Conservation (phyloP, 768 basidiomycete species). For the Naganishia friedmannii region DNA sequence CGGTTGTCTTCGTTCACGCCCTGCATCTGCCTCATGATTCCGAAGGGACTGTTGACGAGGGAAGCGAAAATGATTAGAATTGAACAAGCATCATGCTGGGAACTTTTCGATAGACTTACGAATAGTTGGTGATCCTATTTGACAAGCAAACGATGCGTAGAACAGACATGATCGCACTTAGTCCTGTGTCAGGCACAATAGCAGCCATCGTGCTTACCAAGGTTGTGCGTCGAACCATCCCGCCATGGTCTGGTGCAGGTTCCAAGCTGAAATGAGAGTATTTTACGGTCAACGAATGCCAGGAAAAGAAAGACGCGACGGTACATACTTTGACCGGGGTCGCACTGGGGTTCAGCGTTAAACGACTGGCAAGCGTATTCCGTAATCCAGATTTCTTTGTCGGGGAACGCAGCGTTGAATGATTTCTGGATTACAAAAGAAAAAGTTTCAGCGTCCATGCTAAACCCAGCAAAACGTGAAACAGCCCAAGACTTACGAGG, state of each 20-base stretch:
- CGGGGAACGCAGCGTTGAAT: neutral
- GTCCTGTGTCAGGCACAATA: slow-evolving; percentile 32
- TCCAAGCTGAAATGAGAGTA: slow-evolving; percentile 35
- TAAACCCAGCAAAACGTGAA: too few relatives aligned
- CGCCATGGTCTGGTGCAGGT: slow-evolving; percentile 48
- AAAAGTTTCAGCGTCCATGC: neutral
- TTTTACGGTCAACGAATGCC: neutral
- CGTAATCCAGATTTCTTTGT: slow-evolving; percentile 34
- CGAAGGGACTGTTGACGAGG: slow-evolving; percentile 42
- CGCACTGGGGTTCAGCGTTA: slow-evolving; percentile 51
- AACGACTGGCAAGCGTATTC: slow-evolving; percentile 52
- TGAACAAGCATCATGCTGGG: neutral
- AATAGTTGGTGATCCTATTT: neutral
- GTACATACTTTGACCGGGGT: slow-evolving; percentile 38
- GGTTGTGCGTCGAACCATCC: slow-evolving; percentile 48
- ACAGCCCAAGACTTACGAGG: slow-evolving; percentile 50
- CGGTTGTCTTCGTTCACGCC: slow-evolving; percentile 50
- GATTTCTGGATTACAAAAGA: neutral
- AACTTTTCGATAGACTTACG: neutral
- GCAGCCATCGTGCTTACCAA: slow-evolving; percentile 38
- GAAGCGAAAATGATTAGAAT: neutral
- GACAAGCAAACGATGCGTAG: neutral
- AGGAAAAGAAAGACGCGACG: neutral
- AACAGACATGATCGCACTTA: neutral
- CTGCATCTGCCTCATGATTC: slow-evolving; percentile 45